Evolutionary conservation across 1,139 yeast species (phyloP).

Genomic region (Hyphopichia buzzinii): DNA sequence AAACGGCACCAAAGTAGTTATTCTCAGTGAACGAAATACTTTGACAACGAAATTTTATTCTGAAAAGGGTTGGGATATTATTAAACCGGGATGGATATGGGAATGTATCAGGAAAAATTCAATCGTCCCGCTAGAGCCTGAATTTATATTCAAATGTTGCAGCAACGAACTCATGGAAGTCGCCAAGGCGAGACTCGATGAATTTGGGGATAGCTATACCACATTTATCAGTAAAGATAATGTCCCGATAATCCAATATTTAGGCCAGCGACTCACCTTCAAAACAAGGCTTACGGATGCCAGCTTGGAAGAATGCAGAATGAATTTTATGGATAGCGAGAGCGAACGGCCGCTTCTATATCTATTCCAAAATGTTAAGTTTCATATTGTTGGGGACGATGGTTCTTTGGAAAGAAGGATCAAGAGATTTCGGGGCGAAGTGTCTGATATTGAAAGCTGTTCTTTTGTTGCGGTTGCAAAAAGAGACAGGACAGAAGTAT

Average conservation of each 20-base stretch:
- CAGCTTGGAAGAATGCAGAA: constrained; percentile 9
- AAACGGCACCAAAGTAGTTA: constrained; percentile 15
- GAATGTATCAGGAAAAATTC: constrained; percentile 52
- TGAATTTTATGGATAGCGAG: constrained; percentile 9
- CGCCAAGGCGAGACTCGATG: constrained; percentile 37
- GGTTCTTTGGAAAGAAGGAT: constrained; percentile 20
- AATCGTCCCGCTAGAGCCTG: constrained; percentile 59
- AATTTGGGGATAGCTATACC: constrained; percentile 54
- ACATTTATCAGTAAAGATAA: constrained; percentile 8
- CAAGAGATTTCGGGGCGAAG: constrained; percentile 31
- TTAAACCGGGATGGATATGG: constrained; percentile 69
- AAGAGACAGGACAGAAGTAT: background rate
- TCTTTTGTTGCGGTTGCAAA: constrained; percentile 24
- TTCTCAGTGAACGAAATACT: constrained; percentile 50
- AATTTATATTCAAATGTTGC: constrained; percentile 41
- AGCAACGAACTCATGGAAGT: constrained; percentile 14
- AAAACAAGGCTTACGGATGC: constrained; percentile 7
- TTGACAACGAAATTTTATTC: constrained; percentile 44
- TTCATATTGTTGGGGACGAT: constrained; percentile 19
- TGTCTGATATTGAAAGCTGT: constrained; percentile 15
- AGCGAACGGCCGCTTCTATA: constrained; percentile 18
- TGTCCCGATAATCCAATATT: background rate
- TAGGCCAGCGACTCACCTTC: constrained; percentile 1
- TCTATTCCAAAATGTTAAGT: constrained; percentile 21
- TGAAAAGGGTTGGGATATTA: constrained; percentile 53